Evolutionary conservation across 257 asterid genomes (phyloP).

Genomic region (Plantago major): DNA sequence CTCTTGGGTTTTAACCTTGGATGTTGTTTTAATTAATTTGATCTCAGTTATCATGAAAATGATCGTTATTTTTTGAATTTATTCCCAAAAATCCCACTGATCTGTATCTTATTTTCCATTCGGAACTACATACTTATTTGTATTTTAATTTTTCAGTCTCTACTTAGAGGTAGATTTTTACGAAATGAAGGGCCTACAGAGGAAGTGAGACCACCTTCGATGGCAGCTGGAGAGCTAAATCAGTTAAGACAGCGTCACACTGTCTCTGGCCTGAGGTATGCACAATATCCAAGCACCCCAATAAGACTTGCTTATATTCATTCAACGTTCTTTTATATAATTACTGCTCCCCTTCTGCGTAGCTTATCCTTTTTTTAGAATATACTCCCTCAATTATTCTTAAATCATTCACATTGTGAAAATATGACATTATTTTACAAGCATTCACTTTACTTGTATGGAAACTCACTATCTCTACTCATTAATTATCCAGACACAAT

Average conservation of each 20-base stretch:
- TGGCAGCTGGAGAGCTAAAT: slow-evolving; percentile 78
- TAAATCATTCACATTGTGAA: too few relatives aligned
- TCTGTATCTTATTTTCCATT: not conserved
- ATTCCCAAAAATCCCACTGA: not conserved
- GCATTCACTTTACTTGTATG: too few relatives aligned
- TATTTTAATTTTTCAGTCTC: slow-evolving; percentile 50
- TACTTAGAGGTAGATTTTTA: slow-evolving; percentile 89
- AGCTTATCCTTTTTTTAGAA: too few relatives aligned
- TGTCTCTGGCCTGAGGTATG: slow-evolving; percentile 92
- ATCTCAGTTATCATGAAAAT: not conserved
- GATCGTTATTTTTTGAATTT: not conserved
- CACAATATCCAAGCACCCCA: slow-evolving; percentile 17
- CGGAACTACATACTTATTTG: not conserved
- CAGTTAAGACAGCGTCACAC: slow-evolving; percentile 85
- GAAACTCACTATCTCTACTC: too few relatives aligned
- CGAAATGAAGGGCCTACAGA: slow-evolving; percentile 74
- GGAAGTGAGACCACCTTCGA: slow-evolving; percentile 69
- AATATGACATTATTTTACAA: too few relatives aligned
- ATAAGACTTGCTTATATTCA: not conserved
- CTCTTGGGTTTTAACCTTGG: too few relatives aligned
- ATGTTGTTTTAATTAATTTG: not conserved
- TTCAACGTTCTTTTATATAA: too few relatives aligned
- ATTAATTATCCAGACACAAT: too few relatives aligned
- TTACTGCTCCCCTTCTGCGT: too few relatives aligned
- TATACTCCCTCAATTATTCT: too few relatives aligned